Evolutionary conservation across 257 asterid genomes (phyloP).

Genomic region (Scutellaria barbata): DNA sequence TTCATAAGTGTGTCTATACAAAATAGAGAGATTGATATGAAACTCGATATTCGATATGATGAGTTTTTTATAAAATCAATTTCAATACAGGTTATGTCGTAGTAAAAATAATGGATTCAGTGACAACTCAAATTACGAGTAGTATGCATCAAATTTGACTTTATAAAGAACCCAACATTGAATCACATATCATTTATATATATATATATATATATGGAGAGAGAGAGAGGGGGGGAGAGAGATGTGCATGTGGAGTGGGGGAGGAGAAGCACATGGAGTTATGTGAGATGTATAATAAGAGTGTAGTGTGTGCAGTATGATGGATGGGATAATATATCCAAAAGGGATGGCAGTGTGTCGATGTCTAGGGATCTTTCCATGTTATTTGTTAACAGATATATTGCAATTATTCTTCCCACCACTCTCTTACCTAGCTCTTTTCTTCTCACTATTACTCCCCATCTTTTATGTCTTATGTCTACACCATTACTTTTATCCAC

Average conservation of each 20-base stretch:
- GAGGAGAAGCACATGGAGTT: slow-evolving; percentile 72
- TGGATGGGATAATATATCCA: slow-evolving; percentile 51
- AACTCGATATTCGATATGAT: too few relatives aligned
- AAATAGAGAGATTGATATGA: too few relatives aligned
- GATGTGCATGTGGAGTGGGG: slow-evolving; percentile 70
- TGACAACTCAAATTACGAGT: too few relatives aligned
- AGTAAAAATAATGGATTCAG: too few relatives aligned
- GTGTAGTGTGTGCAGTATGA: slow-evolving; percentile 39
- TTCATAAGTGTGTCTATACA: neutral
- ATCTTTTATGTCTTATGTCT: too few relatives aligned
- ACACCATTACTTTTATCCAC: too few relatives aligned
- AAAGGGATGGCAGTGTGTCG: slow-evolving; percentile 57
- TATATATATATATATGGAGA: neutral
- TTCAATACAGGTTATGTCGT: too few relatives aligned
- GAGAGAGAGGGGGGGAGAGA: slow-evolving; percentile 3
- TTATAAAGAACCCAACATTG: too few relatives aligned
- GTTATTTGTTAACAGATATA: slow-evolving; percentile 56
- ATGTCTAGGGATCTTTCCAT: slow-evolving; percentile 92
- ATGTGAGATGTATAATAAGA: slow-evolving; percentile 43
- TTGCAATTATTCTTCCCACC: slow-evolving; percentile 63
- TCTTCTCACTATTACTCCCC: too few relatives aligned
- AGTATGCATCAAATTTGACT: too few relatives aligned
- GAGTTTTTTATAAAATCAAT: too few relatives aligned
- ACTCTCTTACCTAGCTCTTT: slow-evolving; percentile 7
- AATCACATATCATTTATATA: neutral